Evolutionary conservation across 257 asterid genomes (phyloP), one percentile per base, ranked within the genome.

Genomic region (Petrea volubilis): DNA sequence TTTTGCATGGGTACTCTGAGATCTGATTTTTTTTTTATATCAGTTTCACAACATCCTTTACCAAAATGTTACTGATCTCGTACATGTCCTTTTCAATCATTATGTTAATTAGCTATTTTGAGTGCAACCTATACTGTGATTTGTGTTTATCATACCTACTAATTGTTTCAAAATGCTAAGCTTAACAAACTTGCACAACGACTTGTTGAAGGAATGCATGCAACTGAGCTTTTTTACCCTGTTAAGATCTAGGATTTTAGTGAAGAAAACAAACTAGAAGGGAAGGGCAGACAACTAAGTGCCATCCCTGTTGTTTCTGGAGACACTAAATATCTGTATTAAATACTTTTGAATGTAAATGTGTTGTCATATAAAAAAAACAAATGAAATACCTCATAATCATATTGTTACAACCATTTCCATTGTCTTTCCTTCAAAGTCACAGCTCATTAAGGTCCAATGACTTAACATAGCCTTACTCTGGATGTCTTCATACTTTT

Each of bases 141-240:
- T 21, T 60, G 53, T 21, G 27, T 40, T 53, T 29, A 57, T 33
- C 18, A 46, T 24, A 38, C 62, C 10, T 24, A 18, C 2, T 33
- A 31, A 53, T 38, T 68, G 31, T 71, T 60, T 65, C 41, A 3
- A 46, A 57, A 18, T 29, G 67, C 55, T 56, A 73, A n/a, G 24
- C 38, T 36, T 31, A 8, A 15, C 7, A 21, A 23, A 34, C 63
- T 12, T 13, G 41, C 46, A 29, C 44, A 31, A 5, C 12, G 1
- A 9, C 9, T n/a, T 11, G 13, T 21, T 41, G 47, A 46, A 49
- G 46, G 71, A 0, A 7, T 43, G 40, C n/a, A 14, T n/a, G 18
- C 60, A 6, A 24, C 29, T 25, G 29, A 28, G 58, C n/a, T 62
- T 55, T 7, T 55, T 13, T 25, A 55, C 61, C 29, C 40, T 24